These are phyloP conservation scores for Colletotrichum sp. DNA, from an alignment of 2,329 filamentous ascomycete genomes.

Conservation along the genomic window DNA sequence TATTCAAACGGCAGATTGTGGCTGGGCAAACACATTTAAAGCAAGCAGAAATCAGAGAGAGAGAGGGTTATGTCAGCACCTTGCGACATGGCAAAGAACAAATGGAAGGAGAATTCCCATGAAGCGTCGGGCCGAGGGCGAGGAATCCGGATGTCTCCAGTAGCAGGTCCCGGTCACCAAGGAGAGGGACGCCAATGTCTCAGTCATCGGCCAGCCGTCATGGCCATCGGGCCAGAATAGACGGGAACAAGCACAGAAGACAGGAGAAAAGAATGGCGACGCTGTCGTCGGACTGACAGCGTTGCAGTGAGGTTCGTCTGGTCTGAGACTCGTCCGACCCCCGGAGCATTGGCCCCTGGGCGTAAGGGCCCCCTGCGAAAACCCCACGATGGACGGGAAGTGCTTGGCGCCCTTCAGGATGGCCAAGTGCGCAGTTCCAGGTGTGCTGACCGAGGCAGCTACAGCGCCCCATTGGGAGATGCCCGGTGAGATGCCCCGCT, in stretches of 20 bases:
- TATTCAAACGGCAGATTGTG: not conserved
- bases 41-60: not conserved
- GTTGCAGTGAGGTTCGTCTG: not conserved
- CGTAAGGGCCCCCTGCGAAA: not conserved
- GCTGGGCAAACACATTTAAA: not conserved
- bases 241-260: not conserved
- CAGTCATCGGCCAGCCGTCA: not conserved
- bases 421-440: not conserved
- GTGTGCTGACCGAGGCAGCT: not conserved
- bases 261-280: not conserved
- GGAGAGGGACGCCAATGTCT: not conserved
- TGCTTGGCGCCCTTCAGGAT: not conserved
- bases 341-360: not conserved
- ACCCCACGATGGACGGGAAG: conserved; percentile 4
- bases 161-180: not conserved
- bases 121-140: not conserved
- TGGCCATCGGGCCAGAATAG: not conserved
- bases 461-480: not conserved
- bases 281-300: not conserved
- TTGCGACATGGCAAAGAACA: not conserved
- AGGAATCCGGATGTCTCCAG: conserved; percentile 2
- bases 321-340: conserved; percentile 18
- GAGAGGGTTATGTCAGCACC: not conserved
- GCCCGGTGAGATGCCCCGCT: not conserved
- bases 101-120: not conserved